Evolutionary conservation across 371 early-diverging fungal genomes (phyloP), one percentile per base, ranked within the genome.

Genomic region (Apophysomyces trapeziformis): DNA sequence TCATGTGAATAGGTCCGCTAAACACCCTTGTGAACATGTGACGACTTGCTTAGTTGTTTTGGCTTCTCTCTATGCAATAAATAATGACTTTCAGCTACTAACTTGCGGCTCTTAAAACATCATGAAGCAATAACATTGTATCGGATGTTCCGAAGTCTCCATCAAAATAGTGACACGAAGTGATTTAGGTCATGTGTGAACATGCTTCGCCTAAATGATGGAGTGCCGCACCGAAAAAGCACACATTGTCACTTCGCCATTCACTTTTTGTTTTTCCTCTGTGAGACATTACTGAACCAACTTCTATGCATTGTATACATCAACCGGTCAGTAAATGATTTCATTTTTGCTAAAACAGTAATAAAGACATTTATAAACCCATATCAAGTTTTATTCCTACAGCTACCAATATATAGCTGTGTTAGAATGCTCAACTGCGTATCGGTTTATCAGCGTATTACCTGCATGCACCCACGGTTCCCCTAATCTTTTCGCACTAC

Each of bases 381-480:
- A 41, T 11, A 41, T 41, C 41, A 41, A 41, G 8, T 11, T 5
- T 13, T 41, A 11, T 41, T 41, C 41, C 8, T 2, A 41, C 41
- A 13, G 8, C 13, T 45, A 45, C 13, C 7, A 50, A 21, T 18
- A 7, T 21, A 18, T 50, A 21, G 6, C 21, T 21, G 21, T 50
- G 54, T 50, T 50, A 5, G 21, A 50, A 50, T 50, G 32, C 32
- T 21, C 21, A n/a, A n/a, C 54, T 50, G 21, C n/a, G 9, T 21
- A 26, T 26, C 32, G 11, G 21, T 18, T 26, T 21, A 9, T 50
- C 54, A 50, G 21, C 54, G 18, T 50, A 50, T 50, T 50, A 50
- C 16, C 54, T 50, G 54, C 54, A 50, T 50, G 54, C 21, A 50
- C 54, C 54, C 54, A 50, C 54, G 54, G 54, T 21, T 50, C 54